Percentiles rank a stretch among this genome's conserved stretches.
Evolutionary conservation across 148 eudicot genomes (phyloP).

Genomic region (Diospyros kaki): DNA sequence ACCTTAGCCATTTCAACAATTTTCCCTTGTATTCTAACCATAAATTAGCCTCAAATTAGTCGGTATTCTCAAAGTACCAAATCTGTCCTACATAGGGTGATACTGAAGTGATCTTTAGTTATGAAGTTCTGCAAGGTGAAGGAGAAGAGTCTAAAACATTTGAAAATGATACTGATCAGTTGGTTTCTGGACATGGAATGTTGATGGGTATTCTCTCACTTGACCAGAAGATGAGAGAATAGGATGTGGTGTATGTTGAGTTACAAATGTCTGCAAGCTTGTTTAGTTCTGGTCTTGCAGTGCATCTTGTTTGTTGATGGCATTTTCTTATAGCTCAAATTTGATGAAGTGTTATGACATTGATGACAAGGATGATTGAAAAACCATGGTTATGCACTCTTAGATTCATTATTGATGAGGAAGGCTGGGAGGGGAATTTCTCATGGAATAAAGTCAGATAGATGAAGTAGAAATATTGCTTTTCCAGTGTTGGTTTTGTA

Average conservation of each 20-base stretch:
- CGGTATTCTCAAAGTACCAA: too few species aligned
- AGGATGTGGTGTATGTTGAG: not conserved
- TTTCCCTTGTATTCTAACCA: too few species aligned
- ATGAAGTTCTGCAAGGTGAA: not conserved
- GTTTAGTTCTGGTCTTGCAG: not conserved
- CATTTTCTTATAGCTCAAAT: too few species aligned
- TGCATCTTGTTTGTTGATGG: not conserved
- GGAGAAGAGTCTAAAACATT: not conserved
- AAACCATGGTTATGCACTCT: not conserved
- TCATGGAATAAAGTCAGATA: not conserved
- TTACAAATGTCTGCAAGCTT: not conserved
- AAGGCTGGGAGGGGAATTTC: not conserved
- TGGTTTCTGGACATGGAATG: not conserved
- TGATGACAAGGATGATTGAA: not conserved
- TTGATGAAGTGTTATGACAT: not conserved
- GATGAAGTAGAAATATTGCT: not conserved
- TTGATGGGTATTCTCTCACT: not conserved
- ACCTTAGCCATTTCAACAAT: too few species aligned
- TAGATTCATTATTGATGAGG: not conserved
- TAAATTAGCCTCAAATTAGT: too few species aligned
- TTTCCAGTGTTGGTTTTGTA: not conserved
- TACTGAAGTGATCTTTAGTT: not conserved
- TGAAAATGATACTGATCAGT: not conserved
- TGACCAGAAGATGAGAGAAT: not conserved
- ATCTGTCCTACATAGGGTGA: too few species aligned